Conservation (phyloP, 441 rosid species). For the Populus hybrid region DNA sequence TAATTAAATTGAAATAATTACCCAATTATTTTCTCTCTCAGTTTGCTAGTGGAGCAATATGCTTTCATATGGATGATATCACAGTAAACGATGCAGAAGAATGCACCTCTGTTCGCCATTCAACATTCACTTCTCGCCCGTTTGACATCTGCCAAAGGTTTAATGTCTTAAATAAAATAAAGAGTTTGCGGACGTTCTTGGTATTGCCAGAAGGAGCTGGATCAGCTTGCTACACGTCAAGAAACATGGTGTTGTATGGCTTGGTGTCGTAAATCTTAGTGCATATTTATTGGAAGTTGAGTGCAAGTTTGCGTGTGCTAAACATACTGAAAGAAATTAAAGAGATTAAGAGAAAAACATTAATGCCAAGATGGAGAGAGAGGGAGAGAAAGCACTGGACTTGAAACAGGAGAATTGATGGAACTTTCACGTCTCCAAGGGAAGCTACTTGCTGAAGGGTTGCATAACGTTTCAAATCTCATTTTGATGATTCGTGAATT, state of each 20-base stretch:
- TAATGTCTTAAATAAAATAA: neutral
- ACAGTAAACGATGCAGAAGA: neutral
- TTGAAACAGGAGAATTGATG: neutral
- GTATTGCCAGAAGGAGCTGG: neutral
- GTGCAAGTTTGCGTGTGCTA: too few species aligned
- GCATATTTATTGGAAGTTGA: too few species aligned
- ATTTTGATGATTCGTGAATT: neutral
- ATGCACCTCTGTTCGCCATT: neutral
- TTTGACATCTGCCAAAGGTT: neutral
- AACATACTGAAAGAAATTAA: neutral
- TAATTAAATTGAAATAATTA: too few species aligned
- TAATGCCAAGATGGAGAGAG: neutral
- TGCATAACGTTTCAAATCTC: conserved; percentile 1
- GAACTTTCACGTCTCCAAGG: conserved; percentile 1
- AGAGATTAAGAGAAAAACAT: conserved; percentile 10
- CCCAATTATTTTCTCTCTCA: neutral
- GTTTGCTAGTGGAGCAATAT: neutral
- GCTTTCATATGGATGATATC: conserved; percentile 2
- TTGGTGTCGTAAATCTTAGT: neutral
- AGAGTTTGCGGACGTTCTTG: conserved; percentile 4
- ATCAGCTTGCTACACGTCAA: neutral
- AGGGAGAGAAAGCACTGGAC: neutral
- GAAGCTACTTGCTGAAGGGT: neutral
- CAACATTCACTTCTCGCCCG: neutral
- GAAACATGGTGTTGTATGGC: neutral